Evolutionary conservation across 495 filamentous ascomycete species (phyloP), one percentile per base, ranked within the genome.

Genomic region (Aspergillus indologenus): DNA sequence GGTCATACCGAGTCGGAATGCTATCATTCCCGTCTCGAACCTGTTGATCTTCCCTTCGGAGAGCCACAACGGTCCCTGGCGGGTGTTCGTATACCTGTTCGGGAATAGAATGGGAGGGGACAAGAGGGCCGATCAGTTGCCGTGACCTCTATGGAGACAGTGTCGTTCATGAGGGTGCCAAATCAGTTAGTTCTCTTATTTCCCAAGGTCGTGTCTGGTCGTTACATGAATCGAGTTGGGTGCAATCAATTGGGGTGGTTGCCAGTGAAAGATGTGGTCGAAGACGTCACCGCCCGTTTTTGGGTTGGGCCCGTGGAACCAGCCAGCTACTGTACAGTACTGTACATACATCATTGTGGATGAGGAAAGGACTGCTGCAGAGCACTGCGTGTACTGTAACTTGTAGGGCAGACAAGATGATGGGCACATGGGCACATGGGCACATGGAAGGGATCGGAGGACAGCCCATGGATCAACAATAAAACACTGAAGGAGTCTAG

Each of bases 241-340:
- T 51, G 48, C 18, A n/a, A 29, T 31, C 29, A 18, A 51, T 24
- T 26, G 54, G 42, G 45, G 43, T 45, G 21, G 24, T 18, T 53
- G 4, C 8, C 1, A 6, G 34, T 17, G 31, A 26, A 26, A 57
- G 48, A 43, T 63, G 24, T 56, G 63, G 62, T 65, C 53, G 19
- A 57, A 55, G 61, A 71, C 68, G 68, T 68, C 66, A 71, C 61
- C 61, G 67, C 59, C 68, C 61, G 61, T 49, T 14, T 17, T 42
- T 19, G 21, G n/a, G 48, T 15, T 53, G 40, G 40, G 20, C 19
- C 42, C 22, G 52, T 55, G 51, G 44, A 8, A 20, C 34, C 34
- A 40, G n/a, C n/a, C n/a, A n/a, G n/a, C n/a, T n/a, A n/a, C n/a
- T n/a, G n/a, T n/a, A n/a, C n/a, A n/a, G n/a, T n/a, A n/a, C n/a